Conservation (phyloP, 345 rosid genomes). For the Corchorus capsularis region DNA sequence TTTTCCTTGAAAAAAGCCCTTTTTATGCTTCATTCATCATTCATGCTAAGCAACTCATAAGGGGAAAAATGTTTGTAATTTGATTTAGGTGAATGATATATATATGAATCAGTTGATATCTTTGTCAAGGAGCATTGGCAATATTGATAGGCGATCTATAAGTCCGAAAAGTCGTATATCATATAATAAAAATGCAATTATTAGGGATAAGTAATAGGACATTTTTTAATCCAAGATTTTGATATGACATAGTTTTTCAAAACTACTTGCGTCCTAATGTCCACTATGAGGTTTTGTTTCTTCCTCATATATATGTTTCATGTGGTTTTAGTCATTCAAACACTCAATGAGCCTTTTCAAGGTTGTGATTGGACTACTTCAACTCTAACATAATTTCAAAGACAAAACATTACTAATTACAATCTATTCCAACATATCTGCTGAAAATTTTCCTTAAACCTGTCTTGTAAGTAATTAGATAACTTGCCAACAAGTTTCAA, state of each 20-base stretch:
- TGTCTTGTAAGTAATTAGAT: not conserved
- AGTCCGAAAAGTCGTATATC: too few relatives aligned
- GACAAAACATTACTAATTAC: not conserved
- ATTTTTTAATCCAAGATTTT: too few relatives aligned
- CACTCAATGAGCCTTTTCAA: not conserved
- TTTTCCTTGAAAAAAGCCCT: not conserved
- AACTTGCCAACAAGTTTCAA: not conserved
- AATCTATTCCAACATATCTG: not conserved
- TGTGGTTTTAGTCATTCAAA: not conserved
- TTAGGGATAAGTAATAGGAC: too few relatives aligned
- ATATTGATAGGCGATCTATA: too few relatives aligned
- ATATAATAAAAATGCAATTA: too few relatives aligned
- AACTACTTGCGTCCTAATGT: not conserved
- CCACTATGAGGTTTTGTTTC: not conserved
- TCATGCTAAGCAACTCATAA: not conserved
- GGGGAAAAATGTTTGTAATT: too few relatives aligned
- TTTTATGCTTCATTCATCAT: not conserved
- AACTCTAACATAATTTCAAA: not conserved
- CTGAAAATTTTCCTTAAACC: not conserved
- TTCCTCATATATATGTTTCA: too few relatives aligned
- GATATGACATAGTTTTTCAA: not conserved
- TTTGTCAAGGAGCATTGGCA: too few relatives aligned
- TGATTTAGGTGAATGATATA: too few relatives aligned
- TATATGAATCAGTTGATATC: too few relatives aligned
- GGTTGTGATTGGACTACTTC: not conserved